Evolutionary conservation across 2,329 filamentous ascomycete species (phyloP), one percentile per base, ranked within the genome.

Genomic region (Diaporthe sp.): DNA sequence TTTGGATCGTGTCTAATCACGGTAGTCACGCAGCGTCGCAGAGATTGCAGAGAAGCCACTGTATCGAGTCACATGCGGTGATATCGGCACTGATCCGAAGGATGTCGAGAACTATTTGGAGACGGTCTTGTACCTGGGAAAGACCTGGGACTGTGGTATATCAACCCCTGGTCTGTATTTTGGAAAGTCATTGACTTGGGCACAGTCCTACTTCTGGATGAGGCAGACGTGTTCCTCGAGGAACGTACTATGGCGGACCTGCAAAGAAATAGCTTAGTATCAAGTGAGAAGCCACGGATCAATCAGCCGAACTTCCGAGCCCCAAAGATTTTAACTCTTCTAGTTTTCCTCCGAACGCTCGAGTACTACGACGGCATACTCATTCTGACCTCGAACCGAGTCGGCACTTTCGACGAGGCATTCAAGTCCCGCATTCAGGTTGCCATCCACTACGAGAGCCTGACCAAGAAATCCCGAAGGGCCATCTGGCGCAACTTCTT

Each of bases 61-160:
- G 0, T 85, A 84, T 75, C 78, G 80, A 10, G 82, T 85, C 3
- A 84, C 83, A 1, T 84, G 81, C 39, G 83, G 60, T 22, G 84
- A 85, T 51, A 78, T 85, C 2, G 84, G 84, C 1, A 82, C 80
- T 0, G 78, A 80, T 0, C 72, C 82, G 0, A 78, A 83, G 13
- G 77, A 60, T 0, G 81, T 84, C 1, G 83, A 85, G 73, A 80
- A 78, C 42, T 83, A 84, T 57, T 76, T 85, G 0, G 74, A 80
- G 6, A 76, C 77, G 0, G 80, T 84, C 1, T 57, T 86, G 4
- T 65, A 80, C 17, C 68, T 85, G 0, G 83, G 79, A 0, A 83
- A 80, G 19, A 78, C 73, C 3, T 85, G 83, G 82, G 78, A 79
- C 62, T 82, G 80, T 7, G 60, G 60, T 46, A 46, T 19, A 8